Base-by-base conservation (phyloP, 2,329 filamentous ascomycete species). In the Penicillium paneum region DNA sequence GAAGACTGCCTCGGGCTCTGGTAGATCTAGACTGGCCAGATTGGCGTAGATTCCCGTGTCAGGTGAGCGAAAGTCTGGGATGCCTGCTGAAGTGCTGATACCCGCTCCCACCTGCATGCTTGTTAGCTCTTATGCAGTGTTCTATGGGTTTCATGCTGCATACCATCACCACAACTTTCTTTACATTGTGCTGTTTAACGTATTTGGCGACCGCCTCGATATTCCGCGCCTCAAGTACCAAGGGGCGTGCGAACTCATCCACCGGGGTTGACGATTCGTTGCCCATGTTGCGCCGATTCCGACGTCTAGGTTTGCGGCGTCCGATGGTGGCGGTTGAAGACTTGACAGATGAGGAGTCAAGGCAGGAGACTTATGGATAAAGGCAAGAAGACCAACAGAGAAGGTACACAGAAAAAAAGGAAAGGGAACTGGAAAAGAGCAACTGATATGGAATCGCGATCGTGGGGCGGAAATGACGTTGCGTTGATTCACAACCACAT, bases 1-100 rank as follows among this genome's bases (percentile, higher is more conserved):
- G 74, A 99, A 97, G 41, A 97, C 91, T 32, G 91, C 92, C 75
- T 97, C 91, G 21, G 93, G 88, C 66, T 93, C 87, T 0, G 92
- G 92, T 0, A 99, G 82, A 56, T 96, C 85, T 31, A 97, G 82
- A 49, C 89, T 84, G 21, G 89, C 88, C 29, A 99, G 85, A 68
- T 97, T 97, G 65, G 90, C 87, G 73, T 99, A 99, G 11, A 99
- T 83, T 3, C 94, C 94, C 0, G 93, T 97, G 54, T 91, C 88
- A 58, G 93, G 92, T 2, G 91, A 96, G 60, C 94, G 83, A 72
- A 97, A 99, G 75, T 99, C 94, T 58, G 94, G 94, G 59, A 99
- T 93, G 75, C 78, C 70, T 28, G 70, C 70, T 17, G 70, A 68
- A 34, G 70, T 72, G 49, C 71, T 78, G 63, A 97, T 95, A 44